phyloP scores from a whole-genome alignment of 1,284 basidiomycete genomes.

The Retiboletus flavoniger region DNA sequence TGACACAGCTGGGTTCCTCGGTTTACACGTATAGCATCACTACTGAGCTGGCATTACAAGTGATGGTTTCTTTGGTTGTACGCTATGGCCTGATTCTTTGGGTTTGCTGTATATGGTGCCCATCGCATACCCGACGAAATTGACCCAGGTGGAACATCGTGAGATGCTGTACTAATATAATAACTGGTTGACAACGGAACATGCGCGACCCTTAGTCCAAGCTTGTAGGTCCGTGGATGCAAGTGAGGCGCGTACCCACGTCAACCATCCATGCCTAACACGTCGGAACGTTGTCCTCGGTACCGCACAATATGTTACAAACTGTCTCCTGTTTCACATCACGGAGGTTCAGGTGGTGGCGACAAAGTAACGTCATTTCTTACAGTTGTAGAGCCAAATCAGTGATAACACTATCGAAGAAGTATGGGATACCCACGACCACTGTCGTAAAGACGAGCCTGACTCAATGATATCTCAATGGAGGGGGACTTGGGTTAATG shows the following conservation, averaged over 20 bases:
- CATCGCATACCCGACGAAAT: background rate
- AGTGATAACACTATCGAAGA: background rate
- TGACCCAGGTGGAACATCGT: background rate
- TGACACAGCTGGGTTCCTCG: conserved; percentile 1
- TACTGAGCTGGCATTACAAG: background rate
- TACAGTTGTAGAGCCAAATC: background rate
- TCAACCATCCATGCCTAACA: background rate
- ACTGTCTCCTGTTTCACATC: conserved; percentile 5
- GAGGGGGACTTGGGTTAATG: background rate
- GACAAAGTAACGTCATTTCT: background rate
- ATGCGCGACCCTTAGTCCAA: background rate
- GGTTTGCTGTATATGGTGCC: background rate
- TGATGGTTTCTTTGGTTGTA: background rate
- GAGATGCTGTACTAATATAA: background rate
- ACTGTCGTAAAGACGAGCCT: background rate
- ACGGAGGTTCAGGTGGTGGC: background rate
- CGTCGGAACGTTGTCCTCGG: too few relatives aligned
- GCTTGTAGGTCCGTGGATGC: background rate
- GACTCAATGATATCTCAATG: background rate
- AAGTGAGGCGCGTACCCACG: background rate
- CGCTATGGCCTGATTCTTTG: background rate
- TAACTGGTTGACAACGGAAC: background rate
- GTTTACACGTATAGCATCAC: conserved; percentile 1
- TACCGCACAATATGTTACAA: background rate
- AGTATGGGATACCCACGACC: background rate